Evolutionary conservation across 495 filamentous ascomycete species (phyloP), one percentile per base, ranked within the genome.

Genomic region (Xylaria cubensis): DNA sequence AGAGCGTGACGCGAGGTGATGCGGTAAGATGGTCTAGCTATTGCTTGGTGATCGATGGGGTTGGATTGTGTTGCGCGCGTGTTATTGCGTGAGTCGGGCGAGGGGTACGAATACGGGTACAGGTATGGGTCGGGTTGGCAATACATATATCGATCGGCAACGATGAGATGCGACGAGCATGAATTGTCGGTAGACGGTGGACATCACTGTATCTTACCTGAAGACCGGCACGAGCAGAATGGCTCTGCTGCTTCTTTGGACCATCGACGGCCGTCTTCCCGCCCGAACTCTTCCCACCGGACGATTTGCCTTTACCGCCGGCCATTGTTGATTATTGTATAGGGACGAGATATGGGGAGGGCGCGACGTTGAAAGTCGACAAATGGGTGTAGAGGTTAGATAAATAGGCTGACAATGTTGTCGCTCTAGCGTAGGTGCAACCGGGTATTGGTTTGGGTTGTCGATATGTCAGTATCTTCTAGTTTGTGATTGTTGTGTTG

Each of bases 201-300:
- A 74, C 56, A 73, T 51, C 34, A 72, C 29, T 56, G 17, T 34
- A 78, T 90, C 96, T 89, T 86, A 99, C 96, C 92, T 99, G 96
- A 79, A 99, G 89, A 83, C 96, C 96, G 83, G 96, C 96, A 84
- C 98, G 97, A 77, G 94, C 94, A 76, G 95, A 98, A 87, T 99
- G 96, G 78, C 94, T 97, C 86, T 98, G 95, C 83, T 98, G 95
- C 77, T 93, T 92, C 87, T 98, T 97, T 82, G 88, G 82, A 81
- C 87, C 84, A 64, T 90, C 90, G 64, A 90, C 92, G 78, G 93
- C 93, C 69, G 92, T 96, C 91, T 99, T 93, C 70, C 91, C 92
- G 74, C 92, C 91, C 48, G 91, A 92, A 73, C 86, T 88, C 86
- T 93, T 98, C 78, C 97, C 96, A 76, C 94, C 93, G 73, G 94